A percentile compares a stretch with the other conserved stretches of the same genome.
phyloP scores from a whole-genome alignment of 257 asterid species.

The Nicotiana paniculata region DNA sequence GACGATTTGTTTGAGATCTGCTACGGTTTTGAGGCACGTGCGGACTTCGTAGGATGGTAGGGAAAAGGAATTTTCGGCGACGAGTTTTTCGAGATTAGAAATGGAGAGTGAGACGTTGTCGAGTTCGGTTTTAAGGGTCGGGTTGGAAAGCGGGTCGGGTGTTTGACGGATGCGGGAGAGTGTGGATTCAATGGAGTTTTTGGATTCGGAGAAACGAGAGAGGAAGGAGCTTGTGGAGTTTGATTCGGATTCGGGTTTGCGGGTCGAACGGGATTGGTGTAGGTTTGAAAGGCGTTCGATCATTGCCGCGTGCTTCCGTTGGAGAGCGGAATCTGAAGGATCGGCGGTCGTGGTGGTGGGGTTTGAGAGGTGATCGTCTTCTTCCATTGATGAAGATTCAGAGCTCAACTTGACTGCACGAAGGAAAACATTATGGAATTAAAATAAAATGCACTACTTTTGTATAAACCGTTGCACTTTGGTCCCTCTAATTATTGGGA shows the following conservation, averaged over 20 bases:
- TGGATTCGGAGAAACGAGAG: constrained; percentile 55
- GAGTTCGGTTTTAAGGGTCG: constrained; percentile 43
- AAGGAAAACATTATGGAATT: neutral
- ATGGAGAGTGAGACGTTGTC: constrained; percentile 44
- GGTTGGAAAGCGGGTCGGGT: constrained; percentile 18
- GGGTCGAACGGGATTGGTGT: constrained; percentile 49
- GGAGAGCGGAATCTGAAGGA: constrained; percentile 23
- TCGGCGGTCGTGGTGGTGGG: neutral
- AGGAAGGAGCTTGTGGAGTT: constrained; percentile 55
- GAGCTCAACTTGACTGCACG: neutral
- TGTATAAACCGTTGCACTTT: neutral
- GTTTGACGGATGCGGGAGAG: constrained; percentile 42
- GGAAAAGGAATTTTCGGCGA: constrained; percentile 66
- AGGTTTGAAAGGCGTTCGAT: constrained; percentile 71
- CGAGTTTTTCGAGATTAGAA: constrained; percentile 63
- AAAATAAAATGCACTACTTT: neutral
- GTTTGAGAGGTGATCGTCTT: constrained; percentile 16
- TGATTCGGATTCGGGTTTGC: constrained; percentile 24
- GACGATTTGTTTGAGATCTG: constrained; percentile 52
- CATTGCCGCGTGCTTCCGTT: constrained; percentile 76
- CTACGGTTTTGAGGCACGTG: constrained; percentile 44
- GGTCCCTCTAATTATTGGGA: neutral
- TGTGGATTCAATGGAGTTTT: constrained; percentile 51
- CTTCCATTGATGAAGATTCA: constrained; percentile 36
- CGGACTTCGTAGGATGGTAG: constrained; percentile 80